Base-by-base conservation (phyloP, 2,329 filamentous ascomycete species). In the Fusarium musae region DNA sequence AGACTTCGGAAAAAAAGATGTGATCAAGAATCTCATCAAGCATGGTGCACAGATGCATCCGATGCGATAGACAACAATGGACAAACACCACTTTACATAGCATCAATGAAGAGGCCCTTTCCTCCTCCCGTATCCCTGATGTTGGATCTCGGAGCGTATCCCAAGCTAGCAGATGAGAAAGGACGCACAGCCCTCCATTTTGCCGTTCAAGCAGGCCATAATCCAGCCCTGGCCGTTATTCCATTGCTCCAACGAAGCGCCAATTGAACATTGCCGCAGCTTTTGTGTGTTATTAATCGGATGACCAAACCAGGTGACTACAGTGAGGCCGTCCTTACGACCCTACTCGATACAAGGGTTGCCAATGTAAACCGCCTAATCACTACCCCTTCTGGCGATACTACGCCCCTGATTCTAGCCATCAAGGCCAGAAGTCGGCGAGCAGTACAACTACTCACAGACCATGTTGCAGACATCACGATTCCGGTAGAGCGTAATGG, bases 21-120 rank as follows among this genome's bases (percentile, higher is more conserved):
- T 44, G 23, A 44, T 44, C 7, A 5, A 6, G 16, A 26, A 9
- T 13, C 16, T 44, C 43, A 1, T 44, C 7, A 12, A 10, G 17
- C 10, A 44, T 9, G 23, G 43, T 0, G 16, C 43, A 23, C 23
- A 17, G 5, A 5, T 26, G 0, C 4, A 32, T 32, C 30, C 11
- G 11, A 44, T 26, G 16, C 23, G 2, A 44, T 5, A 44, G 23
- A 26, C 16, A 0, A 26, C 3, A 19, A 9, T 0, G 11, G 16
- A 5, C 43, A 44, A 26, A 13, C 23, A 3, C 23, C 43, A 19
- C 23, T 26, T 44, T 11, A 44, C 16, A 19, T 13, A 44, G 42
- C 42, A 26, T 26, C 42, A 13, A 44, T 44, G 23, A 19, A 26
- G 43, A 26, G 43, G 43, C 43, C 43, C 6, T 44, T 44, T 13